Conservation (phyloP, 2,329 filamentous ascomycete genomes). For the Fusarium algeriense region DNA sequence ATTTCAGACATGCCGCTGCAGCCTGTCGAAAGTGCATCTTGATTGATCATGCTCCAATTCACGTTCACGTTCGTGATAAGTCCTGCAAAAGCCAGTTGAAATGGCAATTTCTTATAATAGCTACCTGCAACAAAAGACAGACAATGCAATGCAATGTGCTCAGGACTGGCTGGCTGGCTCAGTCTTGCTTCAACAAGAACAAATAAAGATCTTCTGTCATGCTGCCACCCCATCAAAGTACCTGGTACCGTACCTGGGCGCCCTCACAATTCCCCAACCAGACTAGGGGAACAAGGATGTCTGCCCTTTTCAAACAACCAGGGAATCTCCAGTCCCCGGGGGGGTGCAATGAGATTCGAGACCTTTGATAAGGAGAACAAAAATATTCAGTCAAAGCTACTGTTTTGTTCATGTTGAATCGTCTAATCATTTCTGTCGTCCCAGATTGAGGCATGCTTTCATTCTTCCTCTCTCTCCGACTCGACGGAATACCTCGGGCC, state of each 20-base stretch:
- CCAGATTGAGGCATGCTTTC: slow-evolving; percentile 4
- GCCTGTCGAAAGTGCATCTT: slow-evolving; percentile 19
- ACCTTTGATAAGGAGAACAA: slow-evolving; percentile 13
- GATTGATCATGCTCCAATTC: not conserved
- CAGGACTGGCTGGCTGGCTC: not conserved
- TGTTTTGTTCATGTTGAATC: not conserved
- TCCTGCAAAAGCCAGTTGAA: not conserved
- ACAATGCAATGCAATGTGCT: slow-evolving; percentile 8
- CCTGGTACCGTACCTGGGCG: slow-evolving; percentile 31
- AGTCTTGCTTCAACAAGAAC: slow-evolving; percentile 20
- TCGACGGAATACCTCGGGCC: slow-evolving; percentile 23
- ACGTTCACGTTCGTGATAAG: not conserved
- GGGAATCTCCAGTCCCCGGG: not conserved
- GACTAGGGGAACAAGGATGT: slow-evolving; percentile 38
- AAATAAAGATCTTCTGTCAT: slow-evolving; percentile 22
- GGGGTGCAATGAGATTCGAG: not conserved
- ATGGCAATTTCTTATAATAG: not conserved
- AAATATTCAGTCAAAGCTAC: not conserved
- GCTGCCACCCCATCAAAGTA: slow-evolving; percentile 29
- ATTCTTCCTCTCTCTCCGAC: slow-evolving; percentile 10
- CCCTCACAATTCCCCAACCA: slow-evolving; percentile 22
- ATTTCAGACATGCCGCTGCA: slow-evolving; percentile 33
- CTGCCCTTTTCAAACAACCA: slow-evolving; percentile 38
- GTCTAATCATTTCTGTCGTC: not conserved
- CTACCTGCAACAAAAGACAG: slow-evolving; percentile 4